Evolutionary conservation across 2,329 filamentous ascomycete genomes (phyloP).

Genomic region (Chrysoporthe cubensis): DNA sequence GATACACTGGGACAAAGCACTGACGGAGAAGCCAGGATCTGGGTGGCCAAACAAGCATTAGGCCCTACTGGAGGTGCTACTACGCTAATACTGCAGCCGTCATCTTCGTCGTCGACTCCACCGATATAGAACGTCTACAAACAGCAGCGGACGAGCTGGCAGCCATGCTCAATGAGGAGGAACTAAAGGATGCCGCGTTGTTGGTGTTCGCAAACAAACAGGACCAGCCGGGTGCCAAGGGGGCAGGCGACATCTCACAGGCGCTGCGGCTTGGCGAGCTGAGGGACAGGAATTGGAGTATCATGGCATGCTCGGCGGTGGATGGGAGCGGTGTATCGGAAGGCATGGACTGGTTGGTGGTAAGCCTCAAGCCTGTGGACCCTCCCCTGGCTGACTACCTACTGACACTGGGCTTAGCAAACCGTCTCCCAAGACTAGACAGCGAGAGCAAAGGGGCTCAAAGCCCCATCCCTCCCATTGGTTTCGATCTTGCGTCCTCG

Average conservation of each 20-base stretch:
- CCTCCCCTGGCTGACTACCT: background rate
- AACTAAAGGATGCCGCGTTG: conserved; percentile 88
- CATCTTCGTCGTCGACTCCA: conserved; percentile 97
- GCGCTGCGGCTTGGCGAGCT: conserved; percentile 87
- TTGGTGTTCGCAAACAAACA: conserved; percentile 99
- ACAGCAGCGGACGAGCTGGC: conserved; percentile 91
- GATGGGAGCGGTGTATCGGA: conserved; percentile 93
- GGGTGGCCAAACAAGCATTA: conserved; percentile 96
- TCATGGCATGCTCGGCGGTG: conserved; percentile 95
- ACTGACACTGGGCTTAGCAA: conserved; percentile 39
- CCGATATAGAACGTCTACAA: conserved; percentile 91
- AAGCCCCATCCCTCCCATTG: background rate
- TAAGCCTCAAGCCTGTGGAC: conserved; percentile 46
- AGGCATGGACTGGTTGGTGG: conserved; percentile 99
- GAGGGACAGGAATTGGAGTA: conserved; percentile 98
- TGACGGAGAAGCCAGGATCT: conserved; percentile 65
- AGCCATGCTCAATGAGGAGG: conserved; percentile 96
- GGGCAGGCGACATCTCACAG: conserved; percentile 95
- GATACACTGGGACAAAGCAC: conserved; percentile 27
- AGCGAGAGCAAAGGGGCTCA: background rate
- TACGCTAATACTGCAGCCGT: conserved; percentile 98
- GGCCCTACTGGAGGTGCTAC: conserved; percentile 99
- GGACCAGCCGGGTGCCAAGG: conserved; percentile 95
- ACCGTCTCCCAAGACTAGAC: conserved; percentile 46
- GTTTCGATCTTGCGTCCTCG: conserved; percentile 12